These are phyloP conservation scores for Panicum miliaceum DNA, from an alignment of 176 grass and related monocot species.

Conservation along the genomic window DNA sequence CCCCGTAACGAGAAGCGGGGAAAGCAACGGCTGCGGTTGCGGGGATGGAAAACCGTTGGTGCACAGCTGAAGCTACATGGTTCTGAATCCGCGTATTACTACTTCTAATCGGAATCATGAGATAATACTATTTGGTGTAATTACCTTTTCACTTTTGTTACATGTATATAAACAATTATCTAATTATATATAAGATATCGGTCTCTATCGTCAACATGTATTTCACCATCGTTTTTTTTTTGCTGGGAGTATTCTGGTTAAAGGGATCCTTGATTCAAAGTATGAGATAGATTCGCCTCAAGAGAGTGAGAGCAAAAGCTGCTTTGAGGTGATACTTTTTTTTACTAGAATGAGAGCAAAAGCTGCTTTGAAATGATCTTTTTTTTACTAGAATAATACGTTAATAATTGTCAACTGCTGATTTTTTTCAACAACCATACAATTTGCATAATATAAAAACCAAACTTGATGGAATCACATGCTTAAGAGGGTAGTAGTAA, in stretches of 20 bases:
- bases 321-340: neutral
- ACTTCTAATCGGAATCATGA: neutral
- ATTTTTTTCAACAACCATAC: neutral
- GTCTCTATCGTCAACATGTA: too few species aligned
- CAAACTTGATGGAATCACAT: neutral
- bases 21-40: neutral
- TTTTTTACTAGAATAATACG: too few species aligned
- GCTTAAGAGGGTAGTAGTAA: neutral
- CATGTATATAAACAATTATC: too few species aligned
- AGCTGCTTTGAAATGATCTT: neutral
- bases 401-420: too few species aligned
- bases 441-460: neutral
- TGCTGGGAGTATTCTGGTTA: too few species aligned
- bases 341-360: too few species aligned
- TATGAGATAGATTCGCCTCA: too few species aligned
- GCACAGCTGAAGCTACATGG: conserved; percentile 18
- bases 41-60: conserved; percentile 31
- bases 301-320: neutral
- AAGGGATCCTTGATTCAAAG: too few species aligned
- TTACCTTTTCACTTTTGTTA: neutral
- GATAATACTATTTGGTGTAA: neutral
- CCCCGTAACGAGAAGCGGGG: neutral
- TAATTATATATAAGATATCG: too few species aligned
- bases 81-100: neutral
- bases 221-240: too few species aligned